A percentile compares a stretch with the other conserved stretches of the same genome.
phyloP scores from a whole-genome alignment of 257 asterid genomes.

The Galeopsis tetrahit region DNA sequence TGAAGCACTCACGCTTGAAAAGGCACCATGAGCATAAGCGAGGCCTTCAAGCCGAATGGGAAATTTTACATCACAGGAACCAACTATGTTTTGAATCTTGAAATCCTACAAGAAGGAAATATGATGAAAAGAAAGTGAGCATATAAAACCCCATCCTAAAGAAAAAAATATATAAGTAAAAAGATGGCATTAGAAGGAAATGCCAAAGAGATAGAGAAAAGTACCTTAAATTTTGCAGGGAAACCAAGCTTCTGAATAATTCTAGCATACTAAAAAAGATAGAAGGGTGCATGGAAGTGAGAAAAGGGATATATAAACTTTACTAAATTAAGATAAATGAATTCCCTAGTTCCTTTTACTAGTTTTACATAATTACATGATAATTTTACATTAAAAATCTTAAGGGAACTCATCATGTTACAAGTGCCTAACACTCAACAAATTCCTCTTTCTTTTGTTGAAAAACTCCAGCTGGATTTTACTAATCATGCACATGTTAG shows the following conservation, averaged over 20 bases:
- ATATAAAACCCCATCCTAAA: not conserved
- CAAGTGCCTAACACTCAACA: not conserved
- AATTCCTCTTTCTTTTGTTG: not conserved
- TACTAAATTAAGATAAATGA: conserved; percentile 5
- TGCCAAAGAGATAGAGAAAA: conserved; percentile 15
- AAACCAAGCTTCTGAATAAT: conserved; percentile 82
- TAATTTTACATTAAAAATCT: no score
- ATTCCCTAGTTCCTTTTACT: not conserved
- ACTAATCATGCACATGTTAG: conserved; percentile 10
- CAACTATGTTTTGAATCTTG: conserved; percentile 85
- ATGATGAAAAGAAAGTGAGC: not conserved
- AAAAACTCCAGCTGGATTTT: not conserved
- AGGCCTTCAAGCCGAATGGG: conserved; percentile 78
- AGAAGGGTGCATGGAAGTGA: conserved; percentile 11
- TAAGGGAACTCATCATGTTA: not conserved
- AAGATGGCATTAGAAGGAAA: not conserved
- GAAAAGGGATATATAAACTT: conserved; percentile 12
- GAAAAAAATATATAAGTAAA: not conserved
- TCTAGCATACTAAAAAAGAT: conserved; percentile 62
- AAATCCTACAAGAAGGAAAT: conserved; percentile 52
- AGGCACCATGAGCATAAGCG: conserved; percentile 81
- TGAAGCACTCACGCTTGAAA: conserved; percentile 68
- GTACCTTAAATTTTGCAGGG: conserved; percentile 78
- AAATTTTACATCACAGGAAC: conserved; percentile 78
- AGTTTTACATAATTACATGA: not conserved